These are phyloP conservation scores for Nicotiana obtusifolia DNA, from an alignment of 257 asterid species.

Conservation along the genomic window DNA sequence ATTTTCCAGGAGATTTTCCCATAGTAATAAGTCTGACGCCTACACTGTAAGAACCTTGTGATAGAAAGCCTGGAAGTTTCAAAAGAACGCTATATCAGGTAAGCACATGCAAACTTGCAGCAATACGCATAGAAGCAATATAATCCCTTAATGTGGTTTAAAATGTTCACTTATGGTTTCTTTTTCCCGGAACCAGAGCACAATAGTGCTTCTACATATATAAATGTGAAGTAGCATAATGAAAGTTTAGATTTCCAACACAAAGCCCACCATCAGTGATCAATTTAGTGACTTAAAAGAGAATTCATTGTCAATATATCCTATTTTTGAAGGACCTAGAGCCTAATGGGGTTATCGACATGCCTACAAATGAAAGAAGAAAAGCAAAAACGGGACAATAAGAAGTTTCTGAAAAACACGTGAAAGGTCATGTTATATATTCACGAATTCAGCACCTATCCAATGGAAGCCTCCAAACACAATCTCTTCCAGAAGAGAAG, in stretches of 20 bases:
- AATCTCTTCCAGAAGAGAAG: not conserved
- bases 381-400: not conserved
- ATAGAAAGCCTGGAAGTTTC: not conserved
- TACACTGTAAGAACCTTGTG: not conserved
- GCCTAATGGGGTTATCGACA: not conserved
- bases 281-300: not conserved
- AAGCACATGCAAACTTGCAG: not conserved
- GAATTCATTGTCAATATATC: not conserved
- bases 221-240: not conserved
- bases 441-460: not conserved
- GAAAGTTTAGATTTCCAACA: not conserved
- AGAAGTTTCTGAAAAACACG: too few relatives aligned
- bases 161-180: not conserved
- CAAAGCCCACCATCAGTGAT: not conserved
- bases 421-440: not conserved
- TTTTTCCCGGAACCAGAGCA: not conserved
- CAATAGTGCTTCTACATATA: not conserved
- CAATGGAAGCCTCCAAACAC: not conserved
- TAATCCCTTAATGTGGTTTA: not conserved
- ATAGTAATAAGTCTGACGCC: conserved; percentile 18
- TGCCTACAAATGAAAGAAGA: not conserved
- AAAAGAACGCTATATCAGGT: not conserved
- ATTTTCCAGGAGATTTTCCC: conserved; percentile 75
- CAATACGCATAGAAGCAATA: not conserved
- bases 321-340: not conserved